phyloP scores from a whole-genome alignment of 2,329 filamentous ascomycete species.

The Penicillium paneum region DNA sequence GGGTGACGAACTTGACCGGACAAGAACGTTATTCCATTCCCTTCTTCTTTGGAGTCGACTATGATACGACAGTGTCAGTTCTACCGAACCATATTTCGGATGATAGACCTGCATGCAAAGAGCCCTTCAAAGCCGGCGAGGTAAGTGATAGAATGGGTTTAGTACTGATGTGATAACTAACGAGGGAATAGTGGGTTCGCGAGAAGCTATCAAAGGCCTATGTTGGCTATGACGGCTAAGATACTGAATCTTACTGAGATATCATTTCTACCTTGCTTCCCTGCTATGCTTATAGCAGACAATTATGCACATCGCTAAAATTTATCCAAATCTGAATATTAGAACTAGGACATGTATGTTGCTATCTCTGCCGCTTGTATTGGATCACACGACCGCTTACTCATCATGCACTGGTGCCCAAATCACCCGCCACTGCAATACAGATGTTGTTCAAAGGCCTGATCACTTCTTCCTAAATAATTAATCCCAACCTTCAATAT shows the following conservation, averaged over 20 bases:
- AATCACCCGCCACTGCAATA: too few species aligned
- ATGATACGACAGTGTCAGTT: slow-evolving; percentile 34
- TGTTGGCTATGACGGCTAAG: slow-evolving; percentile 12
- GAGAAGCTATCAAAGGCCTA: slow-evolving; percentile 17
- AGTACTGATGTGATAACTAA: neutral
- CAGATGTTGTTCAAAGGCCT: too few species aligned
- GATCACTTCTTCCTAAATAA: neutral
- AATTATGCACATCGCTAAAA: too few species aligned
- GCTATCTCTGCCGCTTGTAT: too few species aligned
- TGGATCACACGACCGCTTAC: too few species aligned
- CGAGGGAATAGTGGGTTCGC: slow-evolving; percentile 13
- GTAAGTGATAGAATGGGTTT: slow-evolving; percentile 6
- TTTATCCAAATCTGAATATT: too few species aligned
- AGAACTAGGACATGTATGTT: too few species aligned
- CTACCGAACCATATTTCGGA: slow-evolving; percentile 17
- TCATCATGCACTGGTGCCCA: too few species aligned
- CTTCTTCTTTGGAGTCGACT: slow-evolving; percentile 44
- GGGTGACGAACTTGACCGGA: slow-evolving; percentile 40
- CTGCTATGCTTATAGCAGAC: too few species aligned
- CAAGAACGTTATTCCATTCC: slow-evolving; percentile 41
- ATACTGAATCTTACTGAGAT: too few species aligned
- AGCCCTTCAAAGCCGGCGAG: slow-evolving; percentile 22
- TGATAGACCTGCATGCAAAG: slow-evolving; percentile 10
- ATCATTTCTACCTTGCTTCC: too few species aligned
- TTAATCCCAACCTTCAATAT: neutral